Evolutionary conservation across 2,329 filamentous ascomycete genomes (phyloP).

Genomic region (Diaporthe velutina): DNA sequence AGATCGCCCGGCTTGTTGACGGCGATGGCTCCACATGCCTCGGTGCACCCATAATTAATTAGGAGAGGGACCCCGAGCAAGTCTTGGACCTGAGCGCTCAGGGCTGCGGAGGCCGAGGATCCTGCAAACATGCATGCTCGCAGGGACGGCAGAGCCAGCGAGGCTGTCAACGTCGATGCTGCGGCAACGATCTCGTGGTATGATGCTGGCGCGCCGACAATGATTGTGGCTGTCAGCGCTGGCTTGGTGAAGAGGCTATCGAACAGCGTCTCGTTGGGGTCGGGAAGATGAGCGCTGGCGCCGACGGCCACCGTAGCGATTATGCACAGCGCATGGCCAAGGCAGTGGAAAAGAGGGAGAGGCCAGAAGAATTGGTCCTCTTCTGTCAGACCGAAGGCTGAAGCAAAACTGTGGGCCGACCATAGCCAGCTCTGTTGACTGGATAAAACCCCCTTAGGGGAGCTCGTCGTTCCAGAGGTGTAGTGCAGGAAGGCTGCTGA

Average conservation of each 20-base stretch:
- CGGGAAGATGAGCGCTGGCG: slow-evolving; percentile 12
- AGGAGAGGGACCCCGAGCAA: neutral
- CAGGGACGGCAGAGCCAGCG: neutral
- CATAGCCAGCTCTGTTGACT: slow-evolving; percentile 16
- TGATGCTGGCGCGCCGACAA: slow-evolving; percentile 12
- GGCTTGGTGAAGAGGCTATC: neutral
- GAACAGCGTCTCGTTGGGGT: neutral
- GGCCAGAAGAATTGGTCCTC: slow-evolving; percentile 26
- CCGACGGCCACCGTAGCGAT: slow-evolving; percentile 7
- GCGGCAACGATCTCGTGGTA: neutral
- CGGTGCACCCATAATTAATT: slow-evolving; percentile 27
- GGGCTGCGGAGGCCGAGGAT: neutral
- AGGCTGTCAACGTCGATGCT: neutral
- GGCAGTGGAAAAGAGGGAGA: slow-evolving; percentile 12
- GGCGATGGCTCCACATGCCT: neutral
- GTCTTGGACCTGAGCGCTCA: slow-evolving; percentile 6
- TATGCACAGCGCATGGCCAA: slow-evolving; percentile 18
- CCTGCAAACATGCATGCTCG: slow-evolving; percentile 21
- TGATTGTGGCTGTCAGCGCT: neutral
- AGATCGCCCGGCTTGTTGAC: neutral
- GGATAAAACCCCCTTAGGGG: slow-evolving; percentile 17
- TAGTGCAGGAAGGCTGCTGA: slow-evolving; percentile 22
- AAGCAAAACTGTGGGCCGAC: slow-evolving; percentile 6
- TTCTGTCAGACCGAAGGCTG: neutral
- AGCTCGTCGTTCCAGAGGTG: slow-evolving; percentile 28